Conservation (phyloP, 2,329 filamentous ascomycete genomes). For the Trichoderma cornu-damae region DNA sequence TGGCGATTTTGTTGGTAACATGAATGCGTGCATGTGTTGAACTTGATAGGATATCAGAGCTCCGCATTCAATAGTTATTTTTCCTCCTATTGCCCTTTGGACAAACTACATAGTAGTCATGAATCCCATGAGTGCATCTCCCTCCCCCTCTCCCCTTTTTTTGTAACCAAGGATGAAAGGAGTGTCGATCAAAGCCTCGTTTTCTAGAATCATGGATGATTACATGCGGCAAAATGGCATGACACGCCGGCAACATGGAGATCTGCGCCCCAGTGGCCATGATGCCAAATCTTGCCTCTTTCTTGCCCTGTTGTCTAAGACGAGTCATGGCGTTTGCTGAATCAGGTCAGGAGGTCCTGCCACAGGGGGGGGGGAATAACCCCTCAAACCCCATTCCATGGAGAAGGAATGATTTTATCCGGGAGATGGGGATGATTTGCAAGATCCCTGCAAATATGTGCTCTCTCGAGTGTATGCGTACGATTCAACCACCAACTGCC, state of each 20-base stretch:
- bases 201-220: not conserved
- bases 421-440: not conserved
- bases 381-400: not conserved
- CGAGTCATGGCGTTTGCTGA: not conserved
- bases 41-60: no score
- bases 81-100: not conserved
- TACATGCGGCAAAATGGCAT: not conserved
- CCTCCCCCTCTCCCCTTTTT: not conserved
- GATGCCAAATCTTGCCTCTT: not conserved
- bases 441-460: not conserved
- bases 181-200: not conserved
- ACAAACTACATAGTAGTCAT: not conserved
- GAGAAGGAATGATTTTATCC: not conserved
- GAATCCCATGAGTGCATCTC: not conserved
- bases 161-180: no score
- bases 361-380: not conserved
- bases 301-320: not conserved
- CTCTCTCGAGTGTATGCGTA: not conserved
- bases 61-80: not conserved
- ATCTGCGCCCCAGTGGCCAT: not conserved
- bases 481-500: not conserved
- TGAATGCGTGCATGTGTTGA: no score
- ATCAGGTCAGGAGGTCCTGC: not conserved
- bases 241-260: no score
- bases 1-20: no score